These are phyloP conservation scores for Cystoisospora suis DNA, from an alignment of 169 alveolate genomes.

Conservation along the genomic window DNA sequence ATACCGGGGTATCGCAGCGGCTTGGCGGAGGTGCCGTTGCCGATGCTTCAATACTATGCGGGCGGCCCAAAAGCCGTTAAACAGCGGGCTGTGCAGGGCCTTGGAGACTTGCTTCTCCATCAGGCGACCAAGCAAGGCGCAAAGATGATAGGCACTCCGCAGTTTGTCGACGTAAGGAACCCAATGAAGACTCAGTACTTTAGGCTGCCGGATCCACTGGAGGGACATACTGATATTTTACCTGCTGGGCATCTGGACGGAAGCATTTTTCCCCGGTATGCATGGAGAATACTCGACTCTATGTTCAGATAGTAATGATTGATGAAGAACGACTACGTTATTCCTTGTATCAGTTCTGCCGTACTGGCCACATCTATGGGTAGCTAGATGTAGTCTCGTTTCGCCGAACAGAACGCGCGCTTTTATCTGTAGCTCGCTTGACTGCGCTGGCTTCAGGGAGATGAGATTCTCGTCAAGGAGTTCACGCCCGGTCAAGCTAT, in stretches of 20 bases:
- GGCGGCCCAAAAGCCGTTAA: constrained; percentile 6
- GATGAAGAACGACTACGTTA: too few relatives aligned
- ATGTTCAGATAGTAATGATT: too few relatives aligned
- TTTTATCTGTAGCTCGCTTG: too few relatives aligned
- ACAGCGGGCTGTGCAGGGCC: constrained; percentile 14
- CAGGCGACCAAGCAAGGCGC: constrained; percentile 17
- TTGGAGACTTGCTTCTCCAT: constrained; percentile 11
- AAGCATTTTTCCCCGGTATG: too few relatives aligned
- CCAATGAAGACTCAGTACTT: not conserved
- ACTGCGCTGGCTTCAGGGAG: not conserved
- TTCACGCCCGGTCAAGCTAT: not conserved
- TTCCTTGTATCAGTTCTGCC: not conserved
- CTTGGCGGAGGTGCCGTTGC: not conserved
- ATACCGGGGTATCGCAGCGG: constrained; percentile 39
- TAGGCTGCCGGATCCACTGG: not conserved
- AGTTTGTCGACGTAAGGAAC: not conserved
- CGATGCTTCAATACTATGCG: constrained; percentile 13
- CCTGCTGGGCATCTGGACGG: too few relatives aligned
- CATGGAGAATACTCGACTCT: too few relatives aligned
- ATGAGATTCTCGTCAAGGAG: not conserved
- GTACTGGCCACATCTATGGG: too few relatives aligned
- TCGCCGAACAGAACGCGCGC: too few relatives aligned
- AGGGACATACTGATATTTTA: not conserved
- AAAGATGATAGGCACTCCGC: constrained; percentile 10
- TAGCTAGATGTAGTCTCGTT: too few relatives aligned